Evolutionary conservation across 2,329 filamentous ascomycete genomes (phyloP), one percentile per base, ranked within the genome.

Genomic region (Emericellopsis atlantica): DNA sequence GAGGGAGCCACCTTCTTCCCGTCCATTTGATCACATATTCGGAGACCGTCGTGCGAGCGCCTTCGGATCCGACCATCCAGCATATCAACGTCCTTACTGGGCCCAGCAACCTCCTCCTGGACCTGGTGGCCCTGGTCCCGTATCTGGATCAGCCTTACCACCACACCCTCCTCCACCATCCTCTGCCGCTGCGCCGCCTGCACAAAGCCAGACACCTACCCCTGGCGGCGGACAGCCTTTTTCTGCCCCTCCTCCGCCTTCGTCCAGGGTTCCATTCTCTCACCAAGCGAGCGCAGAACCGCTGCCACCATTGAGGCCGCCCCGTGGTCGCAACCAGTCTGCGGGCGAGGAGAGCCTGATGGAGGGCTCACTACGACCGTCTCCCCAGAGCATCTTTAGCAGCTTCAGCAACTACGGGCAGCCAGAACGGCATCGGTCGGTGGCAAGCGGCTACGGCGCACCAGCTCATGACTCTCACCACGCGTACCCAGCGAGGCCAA

Each of bases 231-330:
- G 47, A 40, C 29, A 49, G 46, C 14, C 43, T 42, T 35, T 41
- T 37, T 8, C 36, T 29, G 7, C 41, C 42, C 40, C 37, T 3
- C 12, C 6, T 9, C 26, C 8, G 6, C 26, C 40, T 14, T 41
- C 54, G 11, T 44, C 58, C 3, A 53, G 60, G 22, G 55, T 59
- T 12, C 56, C 60, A 1, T 63, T 61, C 41, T 57, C 58, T 26
- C 58, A 59, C 24, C 53, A 55, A 29, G 52, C 49, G 12, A 59
- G 48, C 42, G 51, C 58, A 10, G 59, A 63, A 32, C 59, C 59
- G 21, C 48, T 64, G 18, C 61, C 61, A 5, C 60, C 61, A 6
- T 49, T 64, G 32, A 53, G 61, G 32, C 61, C 61, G n/a, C 53
- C 61, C 12, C 53, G 61, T 32, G 50, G 51, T 26, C 58, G 58